These are phyloP conservation scores for Salmacisia buchloeana DNA, from an alignment of 1,284 basidiomycete species.

Conservation along the genomic window DNA sequence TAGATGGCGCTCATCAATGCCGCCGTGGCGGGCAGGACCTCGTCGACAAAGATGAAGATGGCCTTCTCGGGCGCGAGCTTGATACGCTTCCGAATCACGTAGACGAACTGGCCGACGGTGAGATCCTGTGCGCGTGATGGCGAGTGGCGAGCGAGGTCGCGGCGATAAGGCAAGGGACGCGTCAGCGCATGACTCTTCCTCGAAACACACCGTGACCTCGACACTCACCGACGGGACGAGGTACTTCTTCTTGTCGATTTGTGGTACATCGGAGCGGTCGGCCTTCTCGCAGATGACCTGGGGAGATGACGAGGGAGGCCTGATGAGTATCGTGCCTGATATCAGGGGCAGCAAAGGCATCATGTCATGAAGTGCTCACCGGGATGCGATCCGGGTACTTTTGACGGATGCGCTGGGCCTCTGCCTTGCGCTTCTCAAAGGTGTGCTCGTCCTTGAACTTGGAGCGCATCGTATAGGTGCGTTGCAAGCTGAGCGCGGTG, in stretches of 20 bases:
- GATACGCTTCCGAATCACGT: conserved; percentile 99
- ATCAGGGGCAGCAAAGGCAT: not conserved
- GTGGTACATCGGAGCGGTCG: conserved; percentile 95
- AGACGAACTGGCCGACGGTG: conserved; percentile 89
- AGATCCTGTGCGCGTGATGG: conserved; percentile 63
- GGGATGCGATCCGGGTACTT: conserved; percentile 99
- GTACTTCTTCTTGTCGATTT: conserved; percentile 99
- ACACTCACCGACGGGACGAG: conserved; percentile 71
- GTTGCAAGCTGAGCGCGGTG: not conserved
- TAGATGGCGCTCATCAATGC: conserved; percentile 98
- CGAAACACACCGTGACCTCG: not conserved
- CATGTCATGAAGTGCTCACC: conserved; percentile 53
- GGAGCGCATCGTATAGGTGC: conserved; percentile 66
- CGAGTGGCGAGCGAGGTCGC: not conserved
- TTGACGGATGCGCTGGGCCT: conserved; percentile 88
- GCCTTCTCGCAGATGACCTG: conserved; percentile 99
- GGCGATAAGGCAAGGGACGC: not conserved
- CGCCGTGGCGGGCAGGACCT: conserved; percentile 94
- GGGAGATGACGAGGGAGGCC: not conserved
- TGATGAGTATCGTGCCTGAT: too few species aligned
- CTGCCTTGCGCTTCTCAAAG: conserved; percentile 98
- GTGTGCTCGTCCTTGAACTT: conserved; percentile 99
- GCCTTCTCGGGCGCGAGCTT: conserved; percentile 99
- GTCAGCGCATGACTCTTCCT: not conserved
- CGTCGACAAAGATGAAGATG: conserved; percentile 60